Base-by-base conservation (phyloP, 2,329 filamentous ascomycete genomes). In the Bipolaris zeicola region DNA sequence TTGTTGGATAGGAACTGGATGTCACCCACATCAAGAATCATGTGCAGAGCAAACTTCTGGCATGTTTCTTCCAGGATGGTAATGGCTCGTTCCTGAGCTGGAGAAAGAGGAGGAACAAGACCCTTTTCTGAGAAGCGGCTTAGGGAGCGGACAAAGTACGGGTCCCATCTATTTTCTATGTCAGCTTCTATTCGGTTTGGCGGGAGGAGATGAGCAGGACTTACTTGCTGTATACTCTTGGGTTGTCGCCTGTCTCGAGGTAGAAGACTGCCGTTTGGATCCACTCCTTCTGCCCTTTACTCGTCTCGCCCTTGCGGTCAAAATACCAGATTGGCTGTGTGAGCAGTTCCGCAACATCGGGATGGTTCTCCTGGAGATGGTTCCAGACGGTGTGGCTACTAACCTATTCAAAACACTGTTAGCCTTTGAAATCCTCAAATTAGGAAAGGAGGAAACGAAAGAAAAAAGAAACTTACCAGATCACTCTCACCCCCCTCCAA, bases 311-410 rank as follows among this genome's bases (percentile, higher is more conserved):
- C 80, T 96, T 96, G 52, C 92, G 88, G 77, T 96, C 92, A 74
- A 96, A 94, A 79, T 96, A 95, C 92, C 92, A 96, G 62, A 92
- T 86, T 0, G 92, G 91, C 72, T 88, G 79, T 1, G 89, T 89
- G 50, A 96, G 80, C 5, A 87, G 82, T 73, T 90, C 86, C 0
- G 91, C 88, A 1, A 96, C 88, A 68, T 94, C 91, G 0, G 91
- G 91, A 22, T 90, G 83, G 71, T 94, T 86, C 37, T 76, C 77
- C 72, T 92, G 90, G 34, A 96, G 81, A 36, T 83, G 83, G 76
- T 96, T 96, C 86, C 89, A 96, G 37, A 96, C 89, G 64, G 87
- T 80, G 74, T 96, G 92, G 16, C 87, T 84, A 58, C 87, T 90
- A 5, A 56, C 53, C 53, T 56, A 26, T 31, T 8, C 22, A 3